Evolutionary conservation across 2,329 filamentous ascomycete species (phyloP).

Genomic region (Davidsoniella virescens): DNA sequence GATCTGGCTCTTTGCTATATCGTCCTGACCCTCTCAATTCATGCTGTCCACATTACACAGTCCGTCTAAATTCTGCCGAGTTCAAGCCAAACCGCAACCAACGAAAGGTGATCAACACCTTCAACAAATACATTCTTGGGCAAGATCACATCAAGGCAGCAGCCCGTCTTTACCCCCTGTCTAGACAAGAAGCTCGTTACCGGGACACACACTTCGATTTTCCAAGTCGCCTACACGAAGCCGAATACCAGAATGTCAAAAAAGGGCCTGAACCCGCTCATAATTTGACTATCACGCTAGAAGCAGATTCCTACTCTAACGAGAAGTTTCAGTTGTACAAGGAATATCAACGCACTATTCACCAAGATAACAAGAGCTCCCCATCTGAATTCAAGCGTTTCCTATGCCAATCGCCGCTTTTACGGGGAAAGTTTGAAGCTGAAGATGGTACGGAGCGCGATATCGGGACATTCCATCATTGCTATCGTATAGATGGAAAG

Average conservation of each 20-base stretch:
- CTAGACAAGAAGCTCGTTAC: conserved; percentile 47
- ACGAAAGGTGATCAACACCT: conserved; percentile 58
- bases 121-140: conserved; percentile 56
- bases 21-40: conserved; percentile 61
- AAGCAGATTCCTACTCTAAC: conserved; percentile 52
- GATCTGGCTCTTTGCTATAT: conserved; percentile 56
- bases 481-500: conserved; percentile 60
- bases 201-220: conserved; percentile 54
- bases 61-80: conserved; percentile 49
- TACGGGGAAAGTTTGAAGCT: conserved; percentile 25
- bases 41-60: conserved; percentile 85
- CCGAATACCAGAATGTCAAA: conserved; percentile 39
- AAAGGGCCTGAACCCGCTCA: conserved; percentile 49
- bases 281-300: conserved; percentile 51
- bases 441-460: conserved; percentile 34
- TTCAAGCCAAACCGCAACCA: conserved; percentile 58
- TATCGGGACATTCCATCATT: conserved; percentile 66
- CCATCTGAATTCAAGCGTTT: conserved; percentile 57
- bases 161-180: conserved; percentile 47
- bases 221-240: conserved; percentile 49
- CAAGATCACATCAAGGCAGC: conserved; percentile 49
- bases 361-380: conserved; percentile 41
- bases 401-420: conserved; percentile 54
- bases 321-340: conserved; percentile 61
- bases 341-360: conserved; percentile 60